These are phyloP conservation scores for Fusarium duplospermum DNA, from an alignment of 2,329 filamentous ascomycete genomes.

Conservation along the genomic window DNA sequence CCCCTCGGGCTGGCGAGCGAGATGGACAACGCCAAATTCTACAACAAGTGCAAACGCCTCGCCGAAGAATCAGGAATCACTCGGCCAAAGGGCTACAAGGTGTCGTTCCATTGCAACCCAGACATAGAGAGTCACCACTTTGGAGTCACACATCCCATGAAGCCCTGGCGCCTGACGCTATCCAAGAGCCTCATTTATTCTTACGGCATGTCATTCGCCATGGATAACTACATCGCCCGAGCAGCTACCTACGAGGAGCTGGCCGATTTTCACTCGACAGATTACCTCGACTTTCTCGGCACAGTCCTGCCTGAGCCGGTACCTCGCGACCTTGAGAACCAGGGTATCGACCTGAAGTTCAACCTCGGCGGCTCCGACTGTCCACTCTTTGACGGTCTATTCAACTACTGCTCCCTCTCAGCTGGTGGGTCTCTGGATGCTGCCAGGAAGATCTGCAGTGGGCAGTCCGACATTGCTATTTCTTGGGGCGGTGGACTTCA, in stretches of 20 bases:
- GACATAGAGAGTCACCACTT: constrained; percentile 98
- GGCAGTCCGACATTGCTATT: constrained; percentile 93
- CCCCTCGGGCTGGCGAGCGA: constrained; percentile 64
- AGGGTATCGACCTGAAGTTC: constrained; percentile 75
- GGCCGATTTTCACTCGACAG: constrained; percentile 84
- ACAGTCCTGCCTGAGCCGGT: constrained; percentile 74
- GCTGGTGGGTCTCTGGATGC: constrained; percentile 92
- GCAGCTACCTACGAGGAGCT: constrained; percentile 90
- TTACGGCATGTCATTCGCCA: constrained; percentile 95
- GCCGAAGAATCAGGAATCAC: constrained; percentile 76
- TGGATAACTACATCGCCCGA: constrained; percentile 92
- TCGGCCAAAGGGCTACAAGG: constrained; percentile 85
- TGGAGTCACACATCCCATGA: constrained; percentile 97
- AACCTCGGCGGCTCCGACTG: constrained; percentile 94
- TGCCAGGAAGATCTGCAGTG: constrained; percentile 85
- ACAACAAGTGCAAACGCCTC: constrained; percentile 67
- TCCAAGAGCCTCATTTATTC: constrained; percentile 95
- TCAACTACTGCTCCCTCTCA: constrained; percentile 94
- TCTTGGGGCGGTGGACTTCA: constrained; percentile 98
- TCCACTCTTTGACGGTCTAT: constrained; percentile 94
- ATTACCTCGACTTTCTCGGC: constrained; percentile 91
- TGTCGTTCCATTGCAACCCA: constrained; percentile 96
- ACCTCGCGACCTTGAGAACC: constrained; percentile 73
- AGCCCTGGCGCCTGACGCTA: constrained; percentile 95
- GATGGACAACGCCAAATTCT: constrained; percentile 67